phyloP scores from a whole-genome alignment of 2,329 filamentous ascomycete genomes.

The Plenodomus tracheiphilus region DNA sequence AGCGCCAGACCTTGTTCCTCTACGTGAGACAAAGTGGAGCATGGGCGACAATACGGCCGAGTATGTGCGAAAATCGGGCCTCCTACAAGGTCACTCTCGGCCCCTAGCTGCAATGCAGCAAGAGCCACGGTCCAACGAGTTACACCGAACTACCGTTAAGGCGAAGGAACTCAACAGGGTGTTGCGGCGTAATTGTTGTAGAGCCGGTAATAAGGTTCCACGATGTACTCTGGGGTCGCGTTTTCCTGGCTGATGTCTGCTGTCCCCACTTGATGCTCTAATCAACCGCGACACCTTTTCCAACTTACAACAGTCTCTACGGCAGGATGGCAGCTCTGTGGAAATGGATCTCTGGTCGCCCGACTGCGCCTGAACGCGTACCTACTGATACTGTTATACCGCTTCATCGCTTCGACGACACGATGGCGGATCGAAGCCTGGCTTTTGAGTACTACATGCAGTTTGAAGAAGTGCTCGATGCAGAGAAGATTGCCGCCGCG shows the following conservation, averaged over 20 bases:
- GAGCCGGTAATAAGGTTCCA: not conserved
- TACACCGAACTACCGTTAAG: not conserved
- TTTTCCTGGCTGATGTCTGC: not conserved
- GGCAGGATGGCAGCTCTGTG: not conserved
- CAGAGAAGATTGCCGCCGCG: conserved; percentile 42
- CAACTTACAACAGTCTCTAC: no score
- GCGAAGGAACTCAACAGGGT: not conserved
- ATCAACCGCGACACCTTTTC: not conserved
- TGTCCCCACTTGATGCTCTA: no score
- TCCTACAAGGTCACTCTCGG: not conserved
- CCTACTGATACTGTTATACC: conserved; percentile 28
- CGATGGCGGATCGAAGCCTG: conserved; percentile 5
- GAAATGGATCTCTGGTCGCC: not conserved
- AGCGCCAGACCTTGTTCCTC: no score
- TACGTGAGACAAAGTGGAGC: no score
- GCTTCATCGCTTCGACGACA: conserved; percentile 18
- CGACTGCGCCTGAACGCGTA: conserved; percentile 11
- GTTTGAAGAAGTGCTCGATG: conserved; percentile 55
- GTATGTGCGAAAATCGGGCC: not conserved
- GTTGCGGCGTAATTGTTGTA: not conserved
- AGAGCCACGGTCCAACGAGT: not conserved
- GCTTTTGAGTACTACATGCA: conserved; percentile 35
- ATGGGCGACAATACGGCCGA: no score
- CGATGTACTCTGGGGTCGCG: not conserved
- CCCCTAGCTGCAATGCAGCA: not conserved